These are phyloP conservation scores for Talaromyces sp. DNA, from an alignment of 2,329 filamentous ascomycete genomes.

Conservation along the genomic window DNA sequence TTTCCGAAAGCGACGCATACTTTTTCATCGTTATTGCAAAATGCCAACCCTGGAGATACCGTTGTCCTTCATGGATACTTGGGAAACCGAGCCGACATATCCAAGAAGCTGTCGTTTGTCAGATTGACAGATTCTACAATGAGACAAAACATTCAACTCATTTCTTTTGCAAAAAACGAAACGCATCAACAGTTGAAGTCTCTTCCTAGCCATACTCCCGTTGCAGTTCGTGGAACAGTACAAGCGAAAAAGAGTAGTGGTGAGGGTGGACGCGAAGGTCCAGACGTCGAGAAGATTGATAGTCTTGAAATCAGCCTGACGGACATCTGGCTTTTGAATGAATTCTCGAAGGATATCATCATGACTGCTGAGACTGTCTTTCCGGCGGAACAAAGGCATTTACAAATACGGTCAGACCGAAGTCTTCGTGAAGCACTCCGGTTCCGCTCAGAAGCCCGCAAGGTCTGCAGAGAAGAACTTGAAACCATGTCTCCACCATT, in stretches of 20 bases:
- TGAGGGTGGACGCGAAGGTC: conserved; percentile 29
- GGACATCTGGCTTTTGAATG: conserved; percentile 65
- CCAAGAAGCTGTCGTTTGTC: conserved; percentile 68
- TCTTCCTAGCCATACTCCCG: conserved; percentile 52
- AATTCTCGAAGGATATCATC: conserved; percentile 71
- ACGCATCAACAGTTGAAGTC: conserved; percentile 42
- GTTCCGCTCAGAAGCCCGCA: conserved; percentile 63
- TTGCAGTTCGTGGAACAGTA: conserved; percentile 52
- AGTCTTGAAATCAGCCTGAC: conserved; percentile 59
- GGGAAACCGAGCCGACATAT: conserved; percentile 63
- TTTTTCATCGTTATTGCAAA: conserved; percentile 33
- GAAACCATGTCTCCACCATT: conserved; percentile 55
- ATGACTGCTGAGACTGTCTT: conserved; percentile 72
- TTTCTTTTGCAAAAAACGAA: conserved; percentile 42
- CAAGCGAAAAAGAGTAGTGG: conserved; percentile 32
- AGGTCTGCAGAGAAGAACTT: conserved; percentile 54
- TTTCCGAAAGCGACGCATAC: conserved; percentile 47
- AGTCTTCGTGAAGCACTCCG: conserved; percentile 64
- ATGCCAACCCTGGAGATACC: conserved; percentile 32
- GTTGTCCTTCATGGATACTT: conserved; percentile 69
- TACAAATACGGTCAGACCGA: conserved; percentile 75
- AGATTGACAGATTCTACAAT: conserved; percentile 50
- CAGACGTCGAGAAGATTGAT: conserved; percentile 34
- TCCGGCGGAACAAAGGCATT: conserved; percentile 69
- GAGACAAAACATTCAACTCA: conserved; percentile 47